phyloP scores from a whole-genome alignment of 1,139 yeast species.

The Tardiomyces depauwii region DNA sequence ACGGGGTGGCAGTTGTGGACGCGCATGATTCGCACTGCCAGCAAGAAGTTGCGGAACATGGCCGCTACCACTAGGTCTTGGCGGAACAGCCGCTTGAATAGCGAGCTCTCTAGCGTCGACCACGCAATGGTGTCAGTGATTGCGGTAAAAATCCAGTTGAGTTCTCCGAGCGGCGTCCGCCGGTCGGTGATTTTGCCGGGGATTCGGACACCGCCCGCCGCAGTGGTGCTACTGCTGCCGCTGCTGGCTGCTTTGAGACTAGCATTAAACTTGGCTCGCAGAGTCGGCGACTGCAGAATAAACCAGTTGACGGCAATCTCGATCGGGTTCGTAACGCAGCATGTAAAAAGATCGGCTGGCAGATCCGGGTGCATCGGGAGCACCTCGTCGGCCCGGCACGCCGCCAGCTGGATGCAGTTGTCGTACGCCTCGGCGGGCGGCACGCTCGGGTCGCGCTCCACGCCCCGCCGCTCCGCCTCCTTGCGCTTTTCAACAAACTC shows the following conservation, averaged over 20 bases:
- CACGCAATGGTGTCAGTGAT: slow-evolving; percentile 97
- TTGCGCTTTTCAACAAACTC: slow-evolving; percentile 85
- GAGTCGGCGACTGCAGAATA: slow-evolving; percentile 60
- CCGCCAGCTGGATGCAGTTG: slow-evolving; percentile 89
- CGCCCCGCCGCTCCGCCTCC: slow-evolving; percentile 65
- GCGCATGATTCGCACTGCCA: slow-evolving; percentile 93
- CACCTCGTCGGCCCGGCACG: slow-evolving; percentile 78
- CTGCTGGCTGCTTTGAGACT: slow-evolving; percentile 1
- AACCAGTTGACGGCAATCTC: slow-evolving; percentile 92
- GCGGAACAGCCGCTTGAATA: slow-evolving; percentile 81
- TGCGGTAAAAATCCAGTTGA: slow-evolving; percentile 97
- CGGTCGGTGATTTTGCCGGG: slow-evolving; percentile 92
- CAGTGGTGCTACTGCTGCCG: slow-evolving; percentile 8
- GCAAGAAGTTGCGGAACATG: slow-evolving; percentile 75
- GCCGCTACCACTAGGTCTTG: slow-evolving; percentile 98
- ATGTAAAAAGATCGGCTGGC: slow-evolving; percentile 93
- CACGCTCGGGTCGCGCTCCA: slow-evolving; percentile 13
- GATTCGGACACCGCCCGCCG: slow-evolving; percentile 39
- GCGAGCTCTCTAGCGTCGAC: slow-evolving; percentile 81
- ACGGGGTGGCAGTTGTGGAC: slow-evolving; percentile 89
- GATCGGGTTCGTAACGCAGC: slow-evolving; percentile 91
- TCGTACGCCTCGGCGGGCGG: slow-evolving; percentile 55
- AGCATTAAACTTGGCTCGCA: slow-evolving; percentile 24
- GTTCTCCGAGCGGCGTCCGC: slow-evolving; percentile 89
- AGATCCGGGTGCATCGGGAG: slow-evolving; percentile 89